Percentiles rank a stretch among this genome's conserved stretches.
Evolutionary conservation across 2,329 filamentous ascomycete genomes (phyloP).

Genomic region (Xylaria sp.): DNA sequence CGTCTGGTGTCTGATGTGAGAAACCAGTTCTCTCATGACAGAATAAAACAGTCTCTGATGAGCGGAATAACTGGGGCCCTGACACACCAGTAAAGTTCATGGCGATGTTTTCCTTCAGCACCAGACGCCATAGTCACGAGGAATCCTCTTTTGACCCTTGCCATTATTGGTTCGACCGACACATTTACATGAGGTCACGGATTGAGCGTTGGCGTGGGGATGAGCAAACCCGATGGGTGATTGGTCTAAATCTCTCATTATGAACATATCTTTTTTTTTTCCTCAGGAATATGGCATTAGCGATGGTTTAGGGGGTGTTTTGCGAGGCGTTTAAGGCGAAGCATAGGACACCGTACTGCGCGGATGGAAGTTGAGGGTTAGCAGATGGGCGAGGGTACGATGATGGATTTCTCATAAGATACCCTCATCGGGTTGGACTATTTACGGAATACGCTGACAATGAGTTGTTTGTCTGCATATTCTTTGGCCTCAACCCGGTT

Average conservation of each 20-base stretch:
- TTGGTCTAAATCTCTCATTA: background rate
- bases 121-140: no score
- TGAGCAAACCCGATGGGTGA: background rate
- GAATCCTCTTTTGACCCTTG: background rate
- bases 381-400: background rate
- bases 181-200: background rate
- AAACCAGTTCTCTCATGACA: no score
- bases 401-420: slow-evolving; percentile 15
- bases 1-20: no score
- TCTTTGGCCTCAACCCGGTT: background rate
- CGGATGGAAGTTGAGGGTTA: background rate
- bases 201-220: background rate
- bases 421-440: slow-evolving; percentile 12
- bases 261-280: background rate
- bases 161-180: background rate
- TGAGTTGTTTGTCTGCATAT: background rate
- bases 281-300: background rate
- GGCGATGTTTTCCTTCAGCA: background rate
- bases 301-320: slow-evolving; percentile 6
- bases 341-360: background rate
- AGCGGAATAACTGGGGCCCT: background rate
- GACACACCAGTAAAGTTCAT: background rate
- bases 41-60: background rate
- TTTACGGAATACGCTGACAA: background rate
- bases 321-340: slow-evolving; percentile 11